Percentiles rank a stretch among this genome's conserved stretches.
Conservation (phyloP, 2,329 filamentous ascomycete genomes). For the Aschersonia sp. region DNA sequence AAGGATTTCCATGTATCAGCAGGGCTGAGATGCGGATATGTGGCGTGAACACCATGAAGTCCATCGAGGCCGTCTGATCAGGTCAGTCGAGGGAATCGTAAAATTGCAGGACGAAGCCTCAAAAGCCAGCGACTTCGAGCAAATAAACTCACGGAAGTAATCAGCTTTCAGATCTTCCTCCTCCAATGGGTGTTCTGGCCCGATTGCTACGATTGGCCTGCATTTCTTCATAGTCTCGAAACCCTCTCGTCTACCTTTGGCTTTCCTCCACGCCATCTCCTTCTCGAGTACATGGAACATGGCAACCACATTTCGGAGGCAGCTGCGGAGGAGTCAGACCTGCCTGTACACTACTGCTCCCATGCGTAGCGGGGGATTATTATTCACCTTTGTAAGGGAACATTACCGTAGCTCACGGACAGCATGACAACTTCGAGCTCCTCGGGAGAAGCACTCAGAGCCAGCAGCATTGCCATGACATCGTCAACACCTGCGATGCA, state of each 20-base stretch:
- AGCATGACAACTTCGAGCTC: slow-evolving; percentile 78
- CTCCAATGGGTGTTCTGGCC: slow-evolving; percentile 71
- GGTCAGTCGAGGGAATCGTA: neutral
- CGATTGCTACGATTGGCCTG: slow-evolving; percentile 77
- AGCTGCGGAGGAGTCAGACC: slow-evolving; percentile 31
- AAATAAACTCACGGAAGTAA: slow-evolving; percentile 59
- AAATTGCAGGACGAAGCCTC: slow-evolving; percentile 1
- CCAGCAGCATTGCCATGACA: slow-evolving; percentile 73
- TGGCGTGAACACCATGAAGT: slow-evolving; percentile 58
- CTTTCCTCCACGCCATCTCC: slow-evolving; percentile 70
- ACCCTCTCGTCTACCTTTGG: slow-evolving; percentile 49
- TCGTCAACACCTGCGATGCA: slow-evolving; percentile 60
- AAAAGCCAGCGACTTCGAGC: too few relatives aligned
- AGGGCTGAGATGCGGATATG: slow-evolving; percentile 61
- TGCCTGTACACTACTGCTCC: neutral
- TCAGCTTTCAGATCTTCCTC: slow-evolving; percentile 69
- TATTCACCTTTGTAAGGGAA: slow-evolving; percentile 62
- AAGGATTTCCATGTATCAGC: slow-evolving; percentile 59
- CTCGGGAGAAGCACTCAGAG: slow-evolving; percentile 65
- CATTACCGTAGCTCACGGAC: slow-evolving; percentile 88
- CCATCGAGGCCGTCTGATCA: slow-evolving; percentile 59
- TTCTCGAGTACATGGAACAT: slow-evolving; percentile 87
- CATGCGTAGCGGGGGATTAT: neutral
- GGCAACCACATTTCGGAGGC: slow-evolving; percentile 74
- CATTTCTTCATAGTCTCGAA: slow-evolving; percentile 57